Evolutionary conservation across 148 eudicot species (phyloP).

Genomic region (Rhododendron henanense): DNA sequence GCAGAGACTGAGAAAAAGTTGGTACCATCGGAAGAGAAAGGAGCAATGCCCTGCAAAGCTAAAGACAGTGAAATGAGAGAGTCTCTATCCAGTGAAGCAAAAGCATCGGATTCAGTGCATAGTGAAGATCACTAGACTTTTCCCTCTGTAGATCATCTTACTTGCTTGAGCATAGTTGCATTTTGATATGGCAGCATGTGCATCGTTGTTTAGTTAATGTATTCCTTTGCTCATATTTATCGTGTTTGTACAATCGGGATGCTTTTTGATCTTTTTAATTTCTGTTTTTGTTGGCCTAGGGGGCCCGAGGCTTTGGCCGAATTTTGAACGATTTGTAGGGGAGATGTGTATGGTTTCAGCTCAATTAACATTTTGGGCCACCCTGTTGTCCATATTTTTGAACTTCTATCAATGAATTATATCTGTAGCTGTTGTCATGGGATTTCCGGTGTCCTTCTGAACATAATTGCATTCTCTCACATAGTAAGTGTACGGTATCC

Average conservation of each 20-base stretch:
- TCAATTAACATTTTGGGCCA: not conserved
- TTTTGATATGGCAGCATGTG: not conserved
- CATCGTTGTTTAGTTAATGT: not conserved
- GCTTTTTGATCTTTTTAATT: not conserved
- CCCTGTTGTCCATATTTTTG: not conserved
- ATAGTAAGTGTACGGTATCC: not conserved
- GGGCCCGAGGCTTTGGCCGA: not conserved
- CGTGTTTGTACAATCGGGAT: not conserved
- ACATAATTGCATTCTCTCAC: not conserved
- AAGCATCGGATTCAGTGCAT: not conserved
- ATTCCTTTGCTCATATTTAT: not conserved
- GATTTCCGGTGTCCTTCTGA: not conserved
- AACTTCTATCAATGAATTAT: not conserved
- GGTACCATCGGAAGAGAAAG: slow-evolving; percentile 1
- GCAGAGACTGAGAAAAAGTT: slow-evolving; percentile 14
- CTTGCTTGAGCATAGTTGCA: not conserved
- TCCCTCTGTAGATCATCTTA: not conserved
- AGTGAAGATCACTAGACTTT: not conserved
- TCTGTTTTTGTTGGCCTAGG: not conserved
- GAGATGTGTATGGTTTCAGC: not conserved
- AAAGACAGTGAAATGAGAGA: not conserved
- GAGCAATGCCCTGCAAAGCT: not conserved
- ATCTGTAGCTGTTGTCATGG: not conserved
- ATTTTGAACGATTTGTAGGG: not conserved
- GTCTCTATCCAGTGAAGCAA: not conserved